Evolutionary conservation across 2,329 filamentous ascomycete species (phyloP).

Genomic region (Colletotrichum paranaense): DNA sequence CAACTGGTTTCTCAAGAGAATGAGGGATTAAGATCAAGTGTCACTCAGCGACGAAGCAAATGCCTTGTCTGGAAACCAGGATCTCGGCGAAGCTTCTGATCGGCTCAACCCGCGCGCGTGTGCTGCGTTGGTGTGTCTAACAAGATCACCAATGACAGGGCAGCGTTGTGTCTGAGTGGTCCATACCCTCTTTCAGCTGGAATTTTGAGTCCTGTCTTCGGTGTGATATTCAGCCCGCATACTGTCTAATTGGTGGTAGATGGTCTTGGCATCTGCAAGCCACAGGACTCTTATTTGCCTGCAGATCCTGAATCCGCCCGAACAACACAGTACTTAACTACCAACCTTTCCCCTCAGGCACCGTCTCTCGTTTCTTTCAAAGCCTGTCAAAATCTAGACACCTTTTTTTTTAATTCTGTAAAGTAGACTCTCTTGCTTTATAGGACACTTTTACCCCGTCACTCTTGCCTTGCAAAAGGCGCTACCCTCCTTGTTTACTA

Average conservation of each 20-base stretch:
- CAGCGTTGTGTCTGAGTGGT: neutral
- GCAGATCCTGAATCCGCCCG: neutral
- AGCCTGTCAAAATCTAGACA: neutral
- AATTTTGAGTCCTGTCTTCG: neutral
- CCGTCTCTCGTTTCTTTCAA: neutral
- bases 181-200: neutral
- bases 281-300: neutral
- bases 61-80: neutral
- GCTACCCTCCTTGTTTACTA: neutral
- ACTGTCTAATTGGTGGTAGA: neutral
- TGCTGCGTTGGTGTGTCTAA: neutral
- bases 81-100: too few species aligned
- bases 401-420: too few species aligned
- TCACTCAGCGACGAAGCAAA: neutral
- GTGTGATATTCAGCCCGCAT: neutral
- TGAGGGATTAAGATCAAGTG: rapidly evolving
- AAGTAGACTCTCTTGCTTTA: too few species aligned
- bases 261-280: neutral
- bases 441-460: too few species aligned
- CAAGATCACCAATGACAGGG: neutral
- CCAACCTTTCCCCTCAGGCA: neutral
- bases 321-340: neutral
- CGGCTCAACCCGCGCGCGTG: neutral
- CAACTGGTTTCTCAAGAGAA: neutral
- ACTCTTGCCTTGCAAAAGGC: neutral